A percentile compares a stretch with the other conserved stretches of the same genome.
phyloP scores from a whole-genome alignment of 192 early-diverging fungal genomes.

The Kickxella alabastrina region DNA sequence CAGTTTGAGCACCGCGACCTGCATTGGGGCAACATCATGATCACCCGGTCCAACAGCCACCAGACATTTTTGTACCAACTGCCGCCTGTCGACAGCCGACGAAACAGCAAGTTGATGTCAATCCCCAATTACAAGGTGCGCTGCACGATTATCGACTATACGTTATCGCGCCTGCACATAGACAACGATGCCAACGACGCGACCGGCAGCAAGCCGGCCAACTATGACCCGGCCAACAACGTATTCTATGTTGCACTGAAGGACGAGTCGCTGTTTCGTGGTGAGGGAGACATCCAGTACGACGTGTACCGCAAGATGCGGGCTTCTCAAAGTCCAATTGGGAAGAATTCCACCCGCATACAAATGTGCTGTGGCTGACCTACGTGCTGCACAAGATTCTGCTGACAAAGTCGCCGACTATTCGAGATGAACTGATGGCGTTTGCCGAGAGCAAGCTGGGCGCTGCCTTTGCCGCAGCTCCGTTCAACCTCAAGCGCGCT shows the following conservation, averaged over 20 bases:
- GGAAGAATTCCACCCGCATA: constrained; percentile 45
- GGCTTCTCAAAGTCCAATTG: constrained; percentile 29
- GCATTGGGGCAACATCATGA: constrained; percentile 73
- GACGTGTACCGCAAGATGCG: constrained; percentile 74
- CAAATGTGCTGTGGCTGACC: constrained; percentile 48
- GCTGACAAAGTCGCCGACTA: constrained; percentile 35
- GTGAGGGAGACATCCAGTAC: constrained; percentile 66
- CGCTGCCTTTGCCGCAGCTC: constrained; percentile 14
- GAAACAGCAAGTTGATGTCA: constrained; percentile 43
- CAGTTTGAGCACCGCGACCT: constrained; percentile 67
- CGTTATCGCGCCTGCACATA: constrained; percentile 59
- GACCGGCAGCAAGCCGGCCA: constrained; percentile 19
- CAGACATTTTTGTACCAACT: constrained; percentile 48
- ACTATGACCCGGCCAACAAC: constrained; percentile 37
- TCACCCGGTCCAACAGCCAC: constrained; percentile 50
- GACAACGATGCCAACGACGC: constrained; percentile 37
- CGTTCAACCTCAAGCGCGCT: constrained; percentile 24
- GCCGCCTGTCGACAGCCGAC: constrained; percentile 29
- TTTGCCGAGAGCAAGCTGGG: constrained; percentile 47
- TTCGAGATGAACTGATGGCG: constrained; percentile 37
- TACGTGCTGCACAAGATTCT: constrained; percentile 51
- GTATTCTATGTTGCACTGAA: constrained; percentile 55
- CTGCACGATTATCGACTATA: constrained; percentile 73
- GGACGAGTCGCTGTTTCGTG: constrained; percentile 55
- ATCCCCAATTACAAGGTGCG: constrained; percentile 61